Evolutionary conservation across 208 protist genomes (phyloP), one percentile per base, ranked within the genome.

Genomic region (Acanthamoeba quina): DNA sequence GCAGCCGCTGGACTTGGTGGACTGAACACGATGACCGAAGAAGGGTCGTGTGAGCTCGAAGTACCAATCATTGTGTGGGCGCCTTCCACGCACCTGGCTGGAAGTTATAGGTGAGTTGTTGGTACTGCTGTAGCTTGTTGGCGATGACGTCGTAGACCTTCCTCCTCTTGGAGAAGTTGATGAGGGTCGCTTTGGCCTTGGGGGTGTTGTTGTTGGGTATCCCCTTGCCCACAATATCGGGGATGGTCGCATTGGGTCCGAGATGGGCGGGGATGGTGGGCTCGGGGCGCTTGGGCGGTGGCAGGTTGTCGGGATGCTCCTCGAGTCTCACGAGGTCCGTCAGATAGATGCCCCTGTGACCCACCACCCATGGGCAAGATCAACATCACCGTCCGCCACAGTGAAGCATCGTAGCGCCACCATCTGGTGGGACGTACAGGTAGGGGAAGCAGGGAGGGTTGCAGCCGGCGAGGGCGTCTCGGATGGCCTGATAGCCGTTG

Each of bases 361-460:
- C n/a, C n/a, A 52, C 72, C 11, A 31, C n/a, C 29, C 26, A 7
- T 26, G 19, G 5, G 5, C 3, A 41, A 26, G 13, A 5, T 31
- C 66, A 74, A 15, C 13, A 88, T 34, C 34, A 29, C 31, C 89
- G 72, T 15, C 31, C 31, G 13, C 29, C 31, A 19, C 6, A 74
- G 26, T 11, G 21, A 72, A 31, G 64, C 54, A 58, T 0, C 31
- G 29, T 24, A 64, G 24, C 21, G 4, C 9, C 19, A 13, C 10
- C 15, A 58, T 0, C 9, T 9, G 54, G 15, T 58, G 54, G 24
- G 19, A 3, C 52, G 82, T 64, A 89, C 19, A 96, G 29, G 47
- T 95, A 96, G 58, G 96, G 96, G 34, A 96, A 92, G 74, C 91
- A 95, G 31, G 95, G 96, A 72, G 95, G 96, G 49, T 95, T 76